Base-by-base conservation (phyloP, 2,329 filamentous ascomycete species). In the Arthrobotrys iridis region DNA sequence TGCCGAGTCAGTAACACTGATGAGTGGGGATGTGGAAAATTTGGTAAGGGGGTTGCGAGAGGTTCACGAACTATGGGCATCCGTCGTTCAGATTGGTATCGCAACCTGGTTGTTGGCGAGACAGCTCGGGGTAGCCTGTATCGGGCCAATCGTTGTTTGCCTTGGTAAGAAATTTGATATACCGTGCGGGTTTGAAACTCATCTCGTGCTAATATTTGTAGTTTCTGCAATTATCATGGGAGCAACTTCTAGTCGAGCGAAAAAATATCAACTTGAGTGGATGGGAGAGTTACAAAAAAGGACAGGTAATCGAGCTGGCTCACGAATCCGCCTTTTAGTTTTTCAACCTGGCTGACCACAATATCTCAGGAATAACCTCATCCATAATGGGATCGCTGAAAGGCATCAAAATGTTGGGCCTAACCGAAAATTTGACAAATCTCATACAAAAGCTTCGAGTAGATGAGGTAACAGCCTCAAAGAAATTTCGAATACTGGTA, bases 11-110 rank as follows among this genome's bases (percentile, higher is more conserved):
- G 76, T 86, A 45, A 85, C 85, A 0, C 80, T 86, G 2, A 86
- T 86, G 84, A 84, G 82, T 65, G 82, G 83, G 2, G 85, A 86
- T 52, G 80, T 85, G 7, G 84, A 85, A 67, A 81, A 82, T 3
- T 82, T 85, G 2, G 78, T 81, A 1, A 46, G 77, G 0, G 84
- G 83, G 0, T 79, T 81, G 2, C 80, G 77, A 2, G 77, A 65
- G 0, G 65, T 84, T 30, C 85, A 85, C 50, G 82, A 84, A 24
- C 68, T 82, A 3, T 85, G 83, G 84, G 82, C 81, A 0, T 82
- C 79, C 50, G 35, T 76, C 1, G 71, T 83, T 13, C 79, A 83
- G 52, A 79, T 82, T 0, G 80, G 75, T 0, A 68, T 83, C 0
- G 81, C 81, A 0, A 78, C 78, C 26, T 83, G 80, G 79, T 66